Base-by-base conservation (phyloP, 371 early-diverging fungal species). In the Synchytrium microbalum region DNA sequence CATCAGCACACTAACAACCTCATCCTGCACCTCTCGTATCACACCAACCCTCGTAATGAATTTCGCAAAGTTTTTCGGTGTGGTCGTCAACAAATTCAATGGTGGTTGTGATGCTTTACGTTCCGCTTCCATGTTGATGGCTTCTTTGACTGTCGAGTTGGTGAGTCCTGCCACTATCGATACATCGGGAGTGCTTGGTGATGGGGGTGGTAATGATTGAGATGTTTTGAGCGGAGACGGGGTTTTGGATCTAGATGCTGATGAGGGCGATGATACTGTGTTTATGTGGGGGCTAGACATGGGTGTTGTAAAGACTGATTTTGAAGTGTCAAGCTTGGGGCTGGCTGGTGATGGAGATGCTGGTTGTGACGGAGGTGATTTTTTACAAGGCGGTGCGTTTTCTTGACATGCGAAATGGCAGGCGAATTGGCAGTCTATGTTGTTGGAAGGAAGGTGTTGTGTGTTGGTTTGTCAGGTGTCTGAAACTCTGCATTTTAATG, bases 11-110 rank as follows among this genome's bases (percentile, higher is more conserved):
- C 69, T 70, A n/a, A 61, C 61, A 52, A 74, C 29, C 1, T 62
- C 60, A 19, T 77, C 72, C 33, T 79, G 67, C 16, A 67, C 57
- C 30, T 62, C 65, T 27, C 74, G 71, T 27, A 78, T 60, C 13
- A 75, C 75, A 5, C 71, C 72, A 25, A 73, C 52, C 0, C 79
- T 63, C 16, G 68, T 8, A 14, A 77, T 71, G 52, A 79, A 79
- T 24, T 66, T 58, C 16, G 72, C 68, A 38, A 73, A 68, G 64
- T 77, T 79, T 62, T 72, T 70, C 14, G 74, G 77, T 2, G 73
- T 74, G 0, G 73, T 77, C 3, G 67, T 69, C 25, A 75, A 32
- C 3, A 76, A 60, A 60, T 72, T 73, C 54, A 77, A 57, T 14
- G 75, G 73, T 16, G 71, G 72, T 19, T 60, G 57, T 25, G 66